Evolutionary conservation across 108 stramenopile genomes (phyloP).

Genomic region (Nannochloropsis oceanica): DNA sequence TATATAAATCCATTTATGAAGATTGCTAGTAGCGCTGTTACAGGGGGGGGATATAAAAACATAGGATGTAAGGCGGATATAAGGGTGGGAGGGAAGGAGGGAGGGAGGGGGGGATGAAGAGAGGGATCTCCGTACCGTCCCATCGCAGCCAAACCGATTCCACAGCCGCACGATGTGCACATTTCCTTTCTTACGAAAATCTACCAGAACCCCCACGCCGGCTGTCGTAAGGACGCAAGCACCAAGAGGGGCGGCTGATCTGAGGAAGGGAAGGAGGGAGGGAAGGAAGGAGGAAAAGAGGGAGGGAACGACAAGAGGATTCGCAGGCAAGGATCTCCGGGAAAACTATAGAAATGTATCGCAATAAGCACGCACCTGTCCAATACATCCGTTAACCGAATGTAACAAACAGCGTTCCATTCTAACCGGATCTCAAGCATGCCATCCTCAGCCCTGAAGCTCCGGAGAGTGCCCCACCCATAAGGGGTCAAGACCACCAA

Average conservation of each 20-base stretch:
- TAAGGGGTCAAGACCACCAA: not conserved
- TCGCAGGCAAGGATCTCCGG: not conserved
- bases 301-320: not conserved
- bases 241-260: not conserved
- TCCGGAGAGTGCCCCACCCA: not conserved
- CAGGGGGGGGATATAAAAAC: too few species aligned
- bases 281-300: not conserved
- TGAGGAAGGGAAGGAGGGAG: not conserved
- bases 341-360: not conserved
- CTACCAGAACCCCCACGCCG: not conserved
- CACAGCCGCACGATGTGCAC: not conserved
- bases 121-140: not conserved
- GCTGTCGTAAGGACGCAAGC: not conserved
- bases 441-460: not conserved
- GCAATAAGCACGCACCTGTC: not conserved
- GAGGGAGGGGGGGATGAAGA: too few species aligned
- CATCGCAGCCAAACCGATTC: not conserved
- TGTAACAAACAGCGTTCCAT: not conserved
- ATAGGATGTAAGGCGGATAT: too few species aligned
- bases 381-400: not conserved
- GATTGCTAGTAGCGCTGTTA: too few species aligned
- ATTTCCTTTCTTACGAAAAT: not conserved
- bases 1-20: too few species aligned
- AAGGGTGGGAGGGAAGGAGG: too few species aligned
- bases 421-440: not conserved